A percentile compares a stretch with the other conserved stretches of the same genome.
Conservation (phyloP, 1,139 yeast genomes). For the Arxiozyma heterogenica region DNA sequence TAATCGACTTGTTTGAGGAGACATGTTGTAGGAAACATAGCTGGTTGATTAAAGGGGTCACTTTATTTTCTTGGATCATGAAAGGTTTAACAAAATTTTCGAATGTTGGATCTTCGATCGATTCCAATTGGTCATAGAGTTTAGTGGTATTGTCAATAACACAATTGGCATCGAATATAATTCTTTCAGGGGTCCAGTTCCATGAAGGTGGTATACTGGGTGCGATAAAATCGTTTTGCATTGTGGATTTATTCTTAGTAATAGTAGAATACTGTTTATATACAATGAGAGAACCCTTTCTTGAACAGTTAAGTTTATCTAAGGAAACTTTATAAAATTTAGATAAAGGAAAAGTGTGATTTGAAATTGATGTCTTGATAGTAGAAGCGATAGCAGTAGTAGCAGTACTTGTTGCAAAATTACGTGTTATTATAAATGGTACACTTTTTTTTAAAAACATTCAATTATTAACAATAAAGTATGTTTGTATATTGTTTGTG, state of each 20-base stretch:
- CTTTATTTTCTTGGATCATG: constrained; percentile 42
- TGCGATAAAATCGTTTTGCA: constrained; percentile 8
- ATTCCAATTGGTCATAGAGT: constrained; percentile 49
- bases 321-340: background rate
- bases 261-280: background rate
- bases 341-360: background rate
- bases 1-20: constrained; percentile 47
- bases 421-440: background rate
- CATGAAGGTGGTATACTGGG: constrained; percentile 48
- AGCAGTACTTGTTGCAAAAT: too few species aligned
- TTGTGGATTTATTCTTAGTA: background rate
- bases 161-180: constrained; percentile 37
- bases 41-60: constrained; percentile 38
- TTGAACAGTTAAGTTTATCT: background rate
- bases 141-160: constrained; percentile 39
- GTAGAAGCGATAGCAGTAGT: background rate
- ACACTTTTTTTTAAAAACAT: background rate
- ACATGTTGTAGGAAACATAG: constrained; percentile 63
- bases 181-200: constrained; percentile 49
- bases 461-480: background rate
- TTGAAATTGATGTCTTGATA: background rate
- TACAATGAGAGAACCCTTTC: background rate
- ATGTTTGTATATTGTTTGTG: background rate
- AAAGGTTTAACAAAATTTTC: constrained; percentile 47
- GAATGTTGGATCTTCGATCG: constrained; percentile 41